Base-by-base conservation (phyloP, 2,329 filamentous ascomycete genomes). In the Eutypella sp. region DNA sequence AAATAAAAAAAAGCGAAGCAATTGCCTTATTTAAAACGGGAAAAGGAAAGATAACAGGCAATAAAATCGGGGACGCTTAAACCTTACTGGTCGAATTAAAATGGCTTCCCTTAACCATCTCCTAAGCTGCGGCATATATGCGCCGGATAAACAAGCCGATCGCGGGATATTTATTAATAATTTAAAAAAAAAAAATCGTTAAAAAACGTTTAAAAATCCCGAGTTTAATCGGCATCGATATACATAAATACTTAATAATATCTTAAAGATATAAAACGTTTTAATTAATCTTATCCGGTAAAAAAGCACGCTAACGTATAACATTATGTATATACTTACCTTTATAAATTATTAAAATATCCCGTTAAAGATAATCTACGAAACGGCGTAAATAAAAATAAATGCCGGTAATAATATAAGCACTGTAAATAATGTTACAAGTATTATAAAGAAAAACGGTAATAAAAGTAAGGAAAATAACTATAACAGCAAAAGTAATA, bases 301-400 rank as follows among this genome's bases (percentile, higher is more conserved):
- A 36, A 61, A 64, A 24, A 63, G 53, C 46, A 16, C 55, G 19
- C 46, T 51, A 29, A 56, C 58, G 29, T 61, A 61, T 24, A 47
- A 39, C 11, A 62, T 68, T 11, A 53, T 69, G 0, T 51, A 60
- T 9, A 49, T 55, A 0, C 44, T 68, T 3, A 57, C 64, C 1
- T 67, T 61, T 39, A n/a, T 66, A 3, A 60, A 68, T 38, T 61
- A 59, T 33, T 55, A 64, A 40, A 51, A 58, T 2, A 61, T 69
- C 33, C 54, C 63, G 1, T 46, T 53, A 22, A 49, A 60, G 13
- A 27, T 68, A 0, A 31, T 67, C 1, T 40, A 38, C n/a, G 53
- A 50, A 15, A 54, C 53, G 29, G 53, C 47, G 18, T 16, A 33
- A 33, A 9, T 16, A 33, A 16, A 33, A 16, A 8, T 33, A 13